phyloP scores from a whole-genome alignment of 139 green algal species.

The Chlamydomonas incerta region DNA sequence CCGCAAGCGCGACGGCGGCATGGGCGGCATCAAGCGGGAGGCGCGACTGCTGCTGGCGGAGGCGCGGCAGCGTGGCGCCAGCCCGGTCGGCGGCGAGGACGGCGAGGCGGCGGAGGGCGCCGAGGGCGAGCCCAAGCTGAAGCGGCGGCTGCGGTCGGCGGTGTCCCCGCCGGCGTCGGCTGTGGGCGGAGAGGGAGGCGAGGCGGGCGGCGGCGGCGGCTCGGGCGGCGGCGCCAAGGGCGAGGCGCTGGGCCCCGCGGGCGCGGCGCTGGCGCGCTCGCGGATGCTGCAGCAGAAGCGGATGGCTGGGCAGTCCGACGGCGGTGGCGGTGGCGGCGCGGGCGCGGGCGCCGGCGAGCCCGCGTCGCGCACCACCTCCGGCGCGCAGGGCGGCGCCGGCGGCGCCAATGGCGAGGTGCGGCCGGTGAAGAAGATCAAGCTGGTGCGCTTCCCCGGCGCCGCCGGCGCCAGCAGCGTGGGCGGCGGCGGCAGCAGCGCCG shows the following conservation, averaged over 20 bases:
- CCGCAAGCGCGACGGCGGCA: constrained; percentile 38
- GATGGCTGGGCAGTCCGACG: not conserved
- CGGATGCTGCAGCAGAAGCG: constrained; percentile 43
- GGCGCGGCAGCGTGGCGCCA: not conserved
- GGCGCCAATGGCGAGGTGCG: not conserved
- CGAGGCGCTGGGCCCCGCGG: not conserved
- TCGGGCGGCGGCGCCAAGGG: not conserved
- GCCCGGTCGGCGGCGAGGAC: not conserved
- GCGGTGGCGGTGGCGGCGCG: not conserved
- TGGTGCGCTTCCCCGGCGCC: constrained; percentile 15
- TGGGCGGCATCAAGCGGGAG: constrained; percentile 37
- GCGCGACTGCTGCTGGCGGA: constrained; percentile 35
- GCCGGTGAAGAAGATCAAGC: constrained; percentile 20
- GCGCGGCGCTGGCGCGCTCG: constrained; percentile 36
- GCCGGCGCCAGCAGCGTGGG: not conserved
- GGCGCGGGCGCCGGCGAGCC: not conserved
- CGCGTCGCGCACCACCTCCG: not conserved
- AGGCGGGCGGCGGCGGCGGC: not conserved
- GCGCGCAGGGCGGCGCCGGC: not conserved
- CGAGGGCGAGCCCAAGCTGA: constrained; percentile 3
- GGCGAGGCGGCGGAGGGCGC: not conserved
- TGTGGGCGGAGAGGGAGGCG: no score
- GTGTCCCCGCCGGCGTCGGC: constrained; percentile 1
- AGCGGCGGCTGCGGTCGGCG: constrained; percentile 31
- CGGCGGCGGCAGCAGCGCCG: not conserved